Conservation (phyloP, 108 stramenopile species). For the Fragilariopsis cylindrus region DNA sequence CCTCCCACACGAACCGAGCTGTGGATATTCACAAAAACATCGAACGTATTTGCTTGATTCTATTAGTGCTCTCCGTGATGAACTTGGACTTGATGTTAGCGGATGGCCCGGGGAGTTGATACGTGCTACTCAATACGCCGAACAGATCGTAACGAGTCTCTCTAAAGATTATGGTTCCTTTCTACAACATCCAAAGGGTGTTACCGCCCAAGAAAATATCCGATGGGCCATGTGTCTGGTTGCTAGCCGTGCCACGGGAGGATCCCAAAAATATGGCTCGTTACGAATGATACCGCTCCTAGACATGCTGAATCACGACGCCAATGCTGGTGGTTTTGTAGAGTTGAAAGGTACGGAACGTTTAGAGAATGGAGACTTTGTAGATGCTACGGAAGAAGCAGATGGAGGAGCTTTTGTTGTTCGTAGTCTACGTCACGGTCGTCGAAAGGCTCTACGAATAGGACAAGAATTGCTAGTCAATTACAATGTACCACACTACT, state of each 20-base stretch:
- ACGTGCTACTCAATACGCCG: slow-evolving; percentile 62
- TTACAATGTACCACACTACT: slow-evolving; percentile 85
- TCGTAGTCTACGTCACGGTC: slow-evolving; percentile 62
- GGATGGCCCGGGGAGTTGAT: slow-evolving; percentile 76
- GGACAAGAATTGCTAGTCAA: slow-evolving; percentile 81
- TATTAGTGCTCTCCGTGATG: slow-evolving; percentile 60
- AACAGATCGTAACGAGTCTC: slow-evolving; percentile 49
- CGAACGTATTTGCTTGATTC: slow-evolving; percentile 70
- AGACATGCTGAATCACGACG: slow-evolving; percentile 86
- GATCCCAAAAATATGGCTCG: slow-evolving; percentile 53
- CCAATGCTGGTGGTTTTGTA: slow-evolving; percentile 66
- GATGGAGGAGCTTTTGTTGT: slow-evolving; percentile 80
- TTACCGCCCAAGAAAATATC: slow-evolving; percentile 41
- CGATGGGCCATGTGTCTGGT: slow-evolving; percentile 87
- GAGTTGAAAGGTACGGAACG: slow-evolving; percentile 69
- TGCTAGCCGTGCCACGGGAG: slow-evolving; percentile 70
- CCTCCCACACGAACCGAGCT: slow-evolving; percentile 72
- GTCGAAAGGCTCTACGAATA: slow-evolving; percentile 56
- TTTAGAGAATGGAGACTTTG: slow-evolving; percentile 44
- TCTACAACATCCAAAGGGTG: slow-evolving; percentile 42
- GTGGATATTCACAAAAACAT: slow-evolving; percentile 58
- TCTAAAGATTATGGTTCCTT: slow-evolving; percentile 43
- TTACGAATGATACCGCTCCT: slow-evolving; percentile 74
- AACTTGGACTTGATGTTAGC: slow-evolving; percentile 68
- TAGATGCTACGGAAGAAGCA: slow-evolving; percentile 46